Percentiles rank a stretch among this genome's conserved stretches.
Conservation (phyloP, 148 eudicot genomes). For the Euryodendron excelsum region DNA sequence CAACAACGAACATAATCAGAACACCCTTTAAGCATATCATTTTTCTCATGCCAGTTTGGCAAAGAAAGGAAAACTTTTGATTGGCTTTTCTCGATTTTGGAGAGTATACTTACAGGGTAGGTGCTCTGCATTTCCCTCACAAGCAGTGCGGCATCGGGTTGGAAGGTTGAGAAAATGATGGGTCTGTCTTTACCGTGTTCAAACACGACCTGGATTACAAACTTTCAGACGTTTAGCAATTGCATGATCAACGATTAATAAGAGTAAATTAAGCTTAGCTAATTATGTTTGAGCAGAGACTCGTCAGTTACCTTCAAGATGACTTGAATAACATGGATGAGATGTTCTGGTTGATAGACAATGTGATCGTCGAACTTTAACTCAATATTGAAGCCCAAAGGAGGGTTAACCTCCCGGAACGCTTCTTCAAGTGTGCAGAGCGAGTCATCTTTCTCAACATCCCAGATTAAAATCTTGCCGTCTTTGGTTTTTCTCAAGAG, state of each 20-base stretch:
- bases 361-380: slow-evolving; percentile 76
- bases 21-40: background rate
- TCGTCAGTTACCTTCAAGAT: slow-evolving; percentile 36
- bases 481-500: slow-evolving; percentile 67
- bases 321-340: slow-evolving; percentile 45
- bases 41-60: background rate
- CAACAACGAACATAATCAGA: background rate
- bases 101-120: slow-evolving; percentile 55
- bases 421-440: slow-evolving; percentile 77
- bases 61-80: background rate
- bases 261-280: background rate
- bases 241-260: background rate
- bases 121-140: slow-evolving; percentile 61
- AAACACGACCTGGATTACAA: slow-evolving; percentile 47
- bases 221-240: background rate
- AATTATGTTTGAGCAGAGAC: background rate
- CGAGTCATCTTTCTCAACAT: slow-evolving; percentile 61
- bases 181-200: slow-evolving; percentile 67
- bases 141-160: slow-evolving; percentile 76
- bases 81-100: background rate
- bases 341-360: slow-evolving; percentile 53
- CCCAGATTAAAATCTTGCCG: slow-evolving; percentile 66
- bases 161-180: slow-evolving; percentile 70
- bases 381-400: slow-evolving; percentile 85
- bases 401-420: slow-evolving; percentile 58